Base-by-base conservation (phyloP, 495 filamentous ascomycete genomes). In the Podospora pseudopauciseta region DNA sequence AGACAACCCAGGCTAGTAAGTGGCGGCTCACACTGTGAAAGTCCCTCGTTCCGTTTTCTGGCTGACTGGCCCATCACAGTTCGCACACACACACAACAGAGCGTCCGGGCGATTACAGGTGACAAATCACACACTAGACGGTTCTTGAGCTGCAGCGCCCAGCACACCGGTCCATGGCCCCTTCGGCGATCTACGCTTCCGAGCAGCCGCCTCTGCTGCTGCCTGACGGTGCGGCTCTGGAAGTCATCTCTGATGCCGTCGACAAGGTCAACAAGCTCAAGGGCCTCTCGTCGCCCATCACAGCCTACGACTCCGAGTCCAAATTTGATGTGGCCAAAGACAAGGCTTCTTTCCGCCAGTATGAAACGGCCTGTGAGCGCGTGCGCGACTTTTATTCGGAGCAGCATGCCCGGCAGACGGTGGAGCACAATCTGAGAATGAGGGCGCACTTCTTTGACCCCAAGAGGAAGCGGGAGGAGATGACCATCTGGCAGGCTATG, bases 401-500 rank as follows among this genome's bases (percentile, higher is more conserved):
- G 76, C 91, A 94, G 72, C 92, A 95, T 79, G 85, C 85, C 76
- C 92, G 92, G 81, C 91, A 95, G 73, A 95, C 91, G 0, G 89
- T 94, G 0, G 90, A 90, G 16, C 92, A 93, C 85, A 94, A 94
- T 80, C 84, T 94, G 19, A 86, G 89, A 65, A 83, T 90, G 5
- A 90, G 93, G 55, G 83, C 89, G 68, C 81, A 81, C 62, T 93
- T 96, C 82, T 82, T 89, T 74, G 83, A 83, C 58, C 85, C 87
- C 65, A 23, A 70, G 9, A 77, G 79, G 6, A 87, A 81, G 9
- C 86, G 91, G 65, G 89, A 88, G 20, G 84, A 90, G 73, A 91
- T 96, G 90, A 89, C 86, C 44, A 80, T 97, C 72, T 97, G 93
- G 93, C 82, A 94, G 73, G 93, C 93, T 7, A 94, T 96, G 78